phyloP scores from a whole-genome alignment of 2,329 filamentous ascomycete species.

The Tolypocladium endophyticum region DNA sequence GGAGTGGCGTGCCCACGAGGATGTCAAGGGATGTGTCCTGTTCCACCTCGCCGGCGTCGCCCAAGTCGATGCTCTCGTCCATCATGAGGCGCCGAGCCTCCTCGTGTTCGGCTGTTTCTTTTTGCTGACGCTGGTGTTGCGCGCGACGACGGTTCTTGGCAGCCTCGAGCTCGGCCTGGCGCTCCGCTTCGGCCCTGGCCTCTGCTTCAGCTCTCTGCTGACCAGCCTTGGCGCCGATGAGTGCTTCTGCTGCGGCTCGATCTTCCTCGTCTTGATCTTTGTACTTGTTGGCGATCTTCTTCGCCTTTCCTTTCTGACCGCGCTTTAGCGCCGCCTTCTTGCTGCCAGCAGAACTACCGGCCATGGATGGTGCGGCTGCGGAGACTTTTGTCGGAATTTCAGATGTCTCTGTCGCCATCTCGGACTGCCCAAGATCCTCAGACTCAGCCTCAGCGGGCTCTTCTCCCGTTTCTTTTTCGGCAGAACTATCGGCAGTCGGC shows the following conservation, averaged over 20 bases:
- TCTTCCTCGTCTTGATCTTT: constrained; percentile 93
- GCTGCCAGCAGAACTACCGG: constrained; percentile 5
- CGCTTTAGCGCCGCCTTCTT: constrained; percentile 45
- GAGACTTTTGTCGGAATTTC: constrained; percentile 9
- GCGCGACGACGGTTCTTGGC: constrained; percentile 65
- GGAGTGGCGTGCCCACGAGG: constrained; percentile 66
- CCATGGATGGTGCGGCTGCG: constrained; percentile 1
- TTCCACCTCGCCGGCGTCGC: constrained; percentile 49
- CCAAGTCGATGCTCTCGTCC: constrained; percentile 46
- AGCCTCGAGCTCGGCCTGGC: constrained; percentile 52
- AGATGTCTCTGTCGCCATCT: constrained; percentile 7
- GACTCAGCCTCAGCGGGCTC: constrained; percentile 5
- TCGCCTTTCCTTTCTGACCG: constrained; percentile 72
- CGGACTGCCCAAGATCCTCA: constrained; percentile 6
- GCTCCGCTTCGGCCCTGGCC: constrained; percentile 58
- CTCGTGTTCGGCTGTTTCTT: constrained; percentile 67
- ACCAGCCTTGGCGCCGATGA: constrained; percentile 70
- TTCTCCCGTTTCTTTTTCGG: constrained; percentile 13
- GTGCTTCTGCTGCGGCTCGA: constrained; percentile 66
- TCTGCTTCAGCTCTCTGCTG: constrained; percentile 60
- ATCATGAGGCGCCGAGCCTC: constrained; percentile 52
- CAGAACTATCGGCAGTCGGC: constrained; percentile 1
- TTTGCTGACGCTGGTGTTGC: constrained; percentile 69
- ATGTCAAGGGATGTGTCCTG: constrained; percentile 50
- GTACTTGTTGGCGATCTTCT: constrained; percentile 84